Percentiles rank a stretch among this genome's conserved stretches.
phyloP scores from a whole-genome alignment of 1,284 basidiomycete species.

The Apiotrichum veenhuisii region DNA sequence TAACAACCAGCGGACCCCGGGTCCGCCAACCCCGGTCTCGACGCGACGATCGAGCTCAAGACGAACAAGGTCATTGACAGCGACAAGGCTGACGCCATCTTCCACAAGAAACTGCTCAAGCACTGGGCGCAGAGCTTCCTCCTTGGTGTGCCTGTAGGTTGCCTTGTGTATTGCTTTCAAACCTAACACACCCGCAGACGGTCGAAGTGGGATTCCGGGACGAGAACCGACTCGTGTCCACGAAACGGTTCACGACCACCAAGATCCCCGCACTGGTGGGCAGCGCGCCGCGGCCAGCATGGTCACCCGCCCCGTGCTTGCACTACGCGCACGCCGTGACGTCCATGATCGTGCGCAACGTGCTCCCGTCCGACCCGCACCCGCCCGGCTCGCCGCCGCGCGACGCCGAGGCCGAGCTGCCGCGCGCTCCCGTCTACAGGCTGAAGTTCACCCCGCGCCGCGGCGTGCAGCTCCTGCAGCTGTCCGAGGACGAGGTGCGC shows the following conservation, averaged over 20 bases:
- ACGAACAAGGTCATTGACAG: slow-evolving; percentile 77
- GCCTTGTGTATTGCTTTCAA: background rate
- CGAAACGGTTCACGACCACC: slow-evolving; percentile 67
- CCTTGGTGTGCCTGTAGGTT: slow-evolving; percentile 76
- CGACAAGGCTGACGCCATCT: slow-evolving; percentile 64
- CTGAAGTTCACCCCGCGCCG: slow-evolving; percentile 39
- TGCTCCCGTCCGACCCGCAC: slow-evolving; percentile 36
- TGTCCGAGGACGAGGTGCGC: slow-evolving; percentile 19
- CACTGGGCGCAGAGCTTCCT: slow-evolving; percentile 96
- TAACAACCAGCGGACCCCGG: slow-evolving; percentile 19
- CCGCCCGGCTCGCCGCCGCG: slow-evolving; percentile 5
- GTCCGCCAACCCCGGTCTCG: slow-evolving; percentile 38
- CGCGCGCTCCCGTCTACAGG: slow-evolving; percentile 35
- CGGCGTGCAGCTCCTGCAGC: slow-evolving; percentile 36
- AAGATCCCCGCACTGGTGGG: slow-evolving; percentile 55
- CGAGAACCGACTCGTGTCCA: slow-evolving; percentile 62
- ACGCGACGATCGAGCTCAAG: slow-evolving; percentile 79
- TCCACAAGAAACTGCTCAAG: slow-evolving; percentile 91
- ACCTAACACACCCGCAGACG: slow-evolving; percentile 54
- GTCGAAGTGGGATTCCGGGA: slow-evolving; percentile 91
- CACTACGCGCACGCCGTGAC: slow-evolving; percentile 39
- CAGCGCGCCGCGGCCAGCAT: slow-evolving; percentile 13
- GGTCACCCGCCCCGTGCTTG: slow-evolving; percentile 34
- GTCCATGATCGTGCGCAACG: slow-evolving; percentile 27
- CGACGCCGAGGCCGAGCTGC: slow-evolving; percentile 21